Evolutionary conservation across 129 eudicot species (phyloP), one percentile per base, ranked within the genome.

Genomic region (Artemisia annua): DNA sequence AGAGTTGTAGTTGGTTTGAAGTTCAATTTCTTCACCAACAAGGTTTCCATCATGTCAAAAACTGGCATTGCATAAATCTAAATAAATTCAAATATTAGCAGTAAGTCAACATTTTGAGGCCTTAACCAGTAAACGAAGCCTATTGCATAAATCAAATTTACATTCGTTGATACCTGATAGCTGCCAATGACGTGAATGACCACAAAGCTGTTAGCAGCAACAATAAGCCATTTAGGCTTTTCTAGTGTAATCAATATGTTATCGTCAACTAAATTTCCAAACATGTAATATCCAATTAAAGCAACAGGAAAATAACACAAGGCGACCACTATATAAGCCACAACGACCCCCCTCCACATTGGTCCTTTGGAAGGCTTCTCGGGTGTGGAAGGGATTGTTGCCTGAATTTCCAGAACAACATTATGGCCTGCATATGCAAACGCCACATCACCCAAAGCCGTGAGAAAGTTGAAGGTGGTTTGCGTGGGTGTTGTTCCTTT

Each of bases 401-500:
- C 96, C 72, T 90, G 96, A 19, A 90, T 90, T 69, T 87, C 93
- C 73, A 89, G 69, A 58, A 90, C 97, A 73, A 90, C 94, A 58
- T 90, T 90, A 79, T 87, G 97, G 15, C 94, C 97, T 0, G 97
- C 93, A 30, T 85, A 90, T 39, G 94, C 91, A 64, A 90, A 90
- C n/a, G 94, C 97, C 17, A 87, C 90, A 11, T 83, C 87, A 32
- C 97, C 94, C 72, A 87, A 64, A 13, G 90, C 93, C 0, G 76
- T 73, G 67, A 90, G 67, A 72, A 90, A 90, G 63, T 86, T 73
- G 65, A 85, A 90, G 57, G 85, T 84, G 16, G 62, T 81, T 60
- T 83, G 85, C 0, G 84, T 2, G 7, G 75, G 55, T 30, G 78
- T 74, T 9, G 48, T 72, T 6, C 72, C 82, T 49, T 22, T 66